A percentile compares a stretch with the other conserved stretches of the same genome.
These are phyloP conservation scores for Blastomyces parvus DNA, from an alignment of 2,329 filamentous ascomycete genomes.

Conservation along the genomic window DNA sequence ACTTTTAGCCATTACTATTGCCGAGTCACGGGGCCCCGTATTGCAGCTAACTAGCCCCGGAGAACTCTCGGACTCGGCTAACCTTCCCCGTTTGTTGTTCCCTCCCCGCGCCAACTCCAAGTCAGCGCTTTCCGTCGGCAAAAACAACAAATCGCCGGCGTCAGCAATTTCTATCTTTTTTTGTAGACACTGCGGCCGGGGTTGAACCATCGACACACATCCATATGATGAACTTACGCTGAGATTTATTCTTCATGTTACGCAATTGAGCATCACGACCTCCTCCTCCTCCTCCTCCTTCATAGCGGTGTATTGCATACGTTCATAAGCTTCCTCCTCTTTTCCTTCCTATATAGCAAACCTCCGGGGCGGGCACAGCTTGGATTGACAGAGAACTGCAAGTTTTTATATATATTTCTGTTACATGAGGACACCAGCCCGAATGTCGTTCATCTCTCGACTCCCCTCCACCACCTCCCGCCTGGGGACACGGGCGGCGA, in stretches of 20 bases:
- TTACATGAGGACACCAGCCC: neutral
- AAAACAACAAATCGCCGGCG: neutral
- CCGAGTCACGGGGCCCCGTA: neutral
- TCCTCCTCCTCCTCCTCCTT: no score
- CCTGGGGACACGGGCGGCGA: conserved; percentile 13
- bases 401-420: no score
- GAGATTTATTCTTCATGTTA: neutral
- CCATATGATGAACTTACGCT: no score
- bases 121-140: conserved; percentile 13
- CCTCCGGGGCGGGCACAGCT: neutral
- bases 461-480: conserved; percentile 15
- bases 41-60: no score
- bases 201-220: no score
- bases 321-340: neutral
- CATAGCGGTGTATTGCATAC: neutral
- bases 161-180: no score
- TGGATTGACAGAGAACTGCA: neutral
- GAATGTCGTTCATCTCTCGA: conserved; percentile 15
- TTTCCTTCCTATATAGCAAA: no score
- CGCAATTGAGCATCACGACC: neutral
- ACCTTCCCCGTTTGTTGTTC: neutral
- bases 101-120: no score
- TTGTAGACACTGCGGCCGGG: no score
- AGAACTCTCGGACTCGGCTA: neutral
- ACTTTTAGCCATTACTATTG: no score